These are phyloP conservation scores for Pilatotrama ljubarskyi DNA, from an alignment of 768 basidiomycete species.

Conservation along the genomic window DNA sequence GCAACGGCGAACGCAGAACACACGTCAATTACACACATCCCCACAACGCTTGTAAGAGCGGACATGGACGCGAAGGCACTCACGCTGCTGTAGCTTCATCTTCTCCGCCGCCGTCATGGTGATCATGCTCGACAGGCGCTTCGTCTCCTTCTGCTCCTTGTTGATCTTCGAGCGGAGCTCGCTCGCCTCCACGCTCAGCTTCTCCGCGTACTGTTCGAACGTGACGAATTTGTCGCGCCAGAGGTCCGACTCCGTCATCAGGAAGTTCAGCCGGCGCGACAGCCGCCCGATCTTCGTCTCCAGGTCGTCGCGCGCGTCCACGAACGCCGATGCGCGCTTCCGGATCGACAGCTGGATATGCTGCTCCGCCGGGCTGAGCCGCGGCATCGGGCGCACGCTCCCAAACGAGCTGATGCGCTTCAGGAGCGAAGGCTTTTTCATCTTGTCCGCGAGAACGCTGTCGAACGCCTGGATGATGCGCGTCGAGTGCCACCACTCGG, in stretches of 20 bases:
- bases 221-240: slow-evolving; percentile 95
- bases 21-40: not conserved
- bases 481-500: slow-evolving; percentile 94
- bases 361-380: slow-evolving; percentile 79
- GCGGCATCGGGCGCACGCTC: slow-evolving; percentile 64
- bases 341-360: slow-evolving; percentile 86
- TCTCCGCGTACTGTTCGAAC: slow-evolving; percentile 93
- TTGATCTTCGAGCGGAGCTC: slow-evolving; percentile 87
- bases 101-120: slow-evolving; percentile 79
- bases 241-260: slow-evolving; percentile 87
- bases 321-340: slow-evolving; percentile 91
- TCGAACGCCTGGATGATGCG: slow-evolving; percentile 91
- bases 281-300: slow-evolving; percentile 92
- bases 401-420: slow-evolving; percentile 83
- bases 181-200: slow-evolving; percentile 81
- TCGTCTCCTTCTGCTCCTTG: slow-evolving; percentile 88
- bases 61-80: slow-evolving; percentile 33
- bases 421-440: slow-evolving; percentile 86
- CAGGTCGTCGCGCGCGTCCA: slow-evolving; percentile 90
- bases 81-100: slow-evolving; percentile 73
- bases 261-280: slow-evolving; percentile 81
- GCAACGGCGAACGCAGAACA: not conserved
- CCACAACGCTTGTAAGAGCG: not conserved
- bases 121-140: slow-evolving; percentile 77
- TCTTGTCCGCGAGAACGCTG: slow-evolving; percentile 80